A percentile compares a stretch with the other conserved stretches of the same genome.
phyloP scores from a whole-genome alignment of 2,329 filamentous ascomycete genomes.

The Sordariomycetes sp. region DNA sequence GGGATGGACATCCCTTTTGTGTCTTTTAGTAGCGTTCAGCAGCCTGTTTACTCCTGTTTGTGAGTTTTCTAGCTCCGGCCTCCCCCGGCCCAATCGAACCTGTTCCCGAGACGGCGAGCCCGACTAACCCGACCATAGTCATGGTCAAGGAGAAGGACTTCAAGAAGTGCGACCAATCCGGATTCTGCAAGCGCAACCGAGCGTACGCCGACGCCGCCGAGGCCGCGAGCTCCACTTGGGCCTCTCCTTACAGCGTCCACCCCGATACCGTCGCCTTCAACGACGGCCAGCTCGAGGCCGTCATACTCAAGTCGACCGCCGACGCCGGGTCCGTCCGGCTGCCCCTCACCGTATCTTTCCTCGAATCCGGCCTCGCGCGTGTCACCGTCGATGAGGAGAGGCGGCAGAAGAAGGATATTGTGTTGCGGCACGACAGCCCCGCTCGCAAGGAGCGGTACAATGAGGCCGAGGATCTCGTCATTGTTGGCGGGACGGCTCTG shows the following conservation, averaged over 20 bases:
- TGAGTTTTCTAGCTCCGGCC: neutral
- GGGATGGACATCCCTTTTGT: neutral
- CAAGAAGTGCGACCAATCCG: constrained; percentile 90
- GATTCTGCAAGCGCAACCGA: constrained; percentile 94
- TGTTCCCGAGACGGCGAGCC: neutral
- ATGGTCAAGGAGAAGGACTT: constrained; percentile 93
- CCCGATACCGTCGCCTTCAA: constrained; percentile 61
- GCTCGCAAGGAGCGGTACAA: constrained; percentile 89
- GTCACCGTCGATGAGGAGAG: constrained; percentile 87
- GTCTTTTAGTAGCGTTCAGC: constrained; percentile 3
- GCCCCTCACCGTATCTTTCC: constrained; percentile 76
- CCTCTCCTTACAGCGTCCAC: constrained; percentile 67
- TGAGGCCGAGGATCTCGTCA: constrained; percentile 72
- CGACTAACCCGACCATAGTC: constrained; percentile 30
- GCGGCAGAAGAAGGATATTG: constrained; percentile 77
- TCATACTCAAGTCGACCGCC: constrained; percentile 66
- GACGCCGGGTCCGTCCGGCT: constrained; percentile 57
- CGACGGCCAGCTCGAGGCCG: constrained; percentile 66
- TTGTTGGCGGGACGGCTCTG: constrained; percentile 67
- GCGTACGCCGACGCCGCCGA: constrained; percentile 70
- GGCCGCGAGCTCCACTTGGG: constrained; percentile 53
- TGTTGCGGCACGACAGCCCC: constrained; percentile 71
- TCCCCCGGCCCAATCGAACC: constrained; percentile 1
- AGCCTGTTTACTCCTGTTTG: constrained; percentile 6
- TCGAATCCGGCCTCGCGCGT: constrained; percentile 77